Percentiles rank a stretch among this genome's conserved stretches.
Conservation (phyloP, 208 protist genomes). For the Crithidia brevicula region DNA sequence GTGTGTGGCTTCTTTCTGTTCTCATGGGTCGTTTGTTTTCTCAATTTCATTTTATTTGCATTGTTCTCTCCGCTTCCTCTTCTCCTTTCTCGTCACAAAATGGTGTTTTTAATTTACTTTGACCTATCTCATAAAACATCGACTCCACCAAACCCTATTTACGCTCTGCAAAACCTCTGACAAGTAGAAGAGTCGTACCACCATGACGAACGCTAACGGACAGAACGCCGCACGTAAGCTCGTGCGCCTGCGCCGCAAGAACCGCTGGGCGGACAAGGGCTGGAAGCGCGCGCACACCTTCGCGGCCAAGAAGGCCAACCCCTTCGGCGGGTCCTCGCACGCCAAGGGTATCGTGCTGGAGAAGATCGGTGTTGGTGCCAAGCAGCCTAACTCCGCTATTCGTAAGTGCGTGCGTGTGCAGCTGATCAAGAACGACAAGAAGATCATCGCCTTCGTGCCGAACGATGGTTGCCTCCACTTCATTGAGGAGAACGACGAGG, state of each 20-base stretch:
- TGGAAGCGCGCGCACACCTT: slow-evolving; percentile 98
- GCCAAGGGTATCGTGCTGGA: slow-evolving; percentile 99
- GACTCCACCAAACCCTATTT: too few species aligned
- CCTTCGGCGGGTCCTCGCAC: slow-evolving; percentile 98
- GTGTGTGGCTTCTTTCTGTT: too few species aligned
- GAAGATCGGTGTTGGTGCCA: slow-evolving; percentile 99
- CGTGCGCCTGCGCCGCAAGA: slow-evolving; percentile 86
- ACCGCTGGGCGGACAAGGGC: slow-evolving; percentile 98
- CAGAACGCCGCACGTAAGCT: slow-evolving; percentile 98
- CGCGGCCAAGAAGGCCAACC: slow-evolving; percentile 97
- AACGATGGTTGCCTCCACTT: slow-evolving; percentile 99
- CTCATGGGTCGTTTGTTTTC: too few species aligned
- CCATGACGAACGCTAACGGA: slow-evolving; percentile 97
- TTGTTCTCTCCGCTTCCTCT: neutral
- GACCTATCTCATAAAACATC: neutral
- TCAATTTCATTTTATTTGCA: too few species aligned
- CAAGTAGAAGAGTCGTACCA: slow-evolving; percentile 15
- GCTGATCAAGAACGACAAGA: slow-evolving; percentile 99
- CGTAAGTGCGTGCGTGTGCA: slow-evolving; percentile 99
- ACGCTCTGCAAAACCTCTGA: neutral
- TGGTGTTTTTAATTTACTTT: too few species aligned
- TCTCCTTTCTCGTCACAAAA: neutral
- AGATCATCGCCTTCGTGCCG: slow-evolving; percentile 99
- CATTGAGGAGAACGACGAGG: slow-evolving; percentile 99
- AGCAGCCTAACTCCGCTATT: slow-evolving; percentile 99